Evolutionary conservation across 2,329 filamentous ascomycete genomes (phyloP).

Genomic region (Penicillium sp.): DNA sequence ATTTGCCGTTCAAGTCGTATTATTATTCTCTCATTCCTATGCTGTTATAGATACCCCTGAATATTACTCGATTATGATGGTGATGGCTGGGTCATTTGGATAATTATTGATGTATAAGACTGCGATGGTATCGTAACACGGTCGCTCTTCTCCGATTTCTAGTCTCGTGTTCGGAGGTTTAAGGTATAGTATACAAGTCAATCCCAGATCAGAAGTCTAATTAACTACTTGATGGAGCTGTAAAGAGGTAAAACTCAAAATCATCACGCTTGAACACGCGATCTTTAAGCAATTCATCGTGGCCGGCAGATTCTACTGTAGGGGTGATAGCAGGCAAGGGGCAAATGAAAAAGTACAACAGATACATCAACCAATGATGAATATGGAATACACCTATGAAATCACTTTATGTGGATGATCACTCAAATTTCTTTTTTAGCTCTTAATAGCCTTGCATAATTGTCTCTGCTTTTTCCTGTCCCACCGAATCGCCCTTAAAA

Average conservation of each 20-base stretch:
- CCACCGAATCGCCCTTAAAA: background rate
- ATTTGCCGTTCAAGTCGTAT: background rate
- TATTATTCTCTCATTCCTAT: background rate
- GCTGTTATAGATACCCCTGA: background rate
- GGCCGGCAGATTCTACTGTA: background rate
- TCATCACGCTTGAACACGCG: too few relatives aligned
- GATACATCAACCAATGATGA: background rate
- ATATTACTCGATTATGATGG: background rate
- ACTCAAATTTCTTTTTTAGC: background rate
- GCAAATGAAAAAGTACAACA: background rate
- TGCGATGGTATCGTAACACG: background rate
- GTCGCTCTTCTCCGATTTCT: background rate
- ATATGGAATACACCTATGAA: background rate
- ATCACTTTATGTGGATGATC: slow-evolving; percentile 1
- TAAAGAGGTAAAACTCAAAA: background rate
- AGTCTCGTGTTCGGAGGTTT: background rate
- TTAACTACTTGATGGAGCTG: background rate
- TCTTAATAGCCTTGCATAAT: slow-evolving; percentile 7
- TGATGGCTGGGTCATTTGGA: background rate
- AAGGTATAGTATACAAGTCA: background rate
- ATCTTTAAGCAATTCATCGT: background rate
- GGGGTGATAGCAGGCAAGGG: background rate
- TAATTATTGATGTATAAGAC: background rate
- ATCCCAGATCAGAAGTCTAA: background rate
- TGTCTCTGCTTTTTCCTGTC: background rate